A percentile compares a stretch with the other conserved stretches of the same genome.
Evolutionary conservation across 2,329 filamentous ascomycete genomes (phyloP).

Genomic region (Ceratocystis smalleyi): DNA sequence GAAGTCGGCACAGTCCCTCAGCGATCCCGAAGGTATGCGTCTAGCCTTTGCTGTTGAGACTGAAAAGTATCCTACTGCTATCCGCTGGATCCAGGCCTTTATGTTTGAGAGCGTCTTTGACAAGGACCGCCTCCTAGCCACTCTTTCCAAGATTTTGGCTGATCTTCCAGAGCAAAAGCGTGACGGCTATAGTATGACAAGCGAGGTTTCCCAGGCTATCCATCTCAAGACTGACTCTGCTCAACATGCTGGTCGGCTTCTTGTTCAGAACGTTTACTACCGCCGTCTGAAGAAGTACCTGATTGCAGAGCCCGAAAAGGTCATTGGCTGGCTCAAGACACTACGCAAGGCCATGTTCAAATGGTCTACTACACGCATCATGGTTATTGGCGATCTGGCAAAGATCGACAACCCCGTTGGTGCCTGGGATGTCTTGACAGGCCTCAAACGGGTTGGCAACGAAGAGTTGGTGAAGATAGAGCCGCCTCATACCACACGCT

Average conservation of each 20-base stretch:
- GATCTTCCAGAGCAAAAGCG: conserved; percentile 89
- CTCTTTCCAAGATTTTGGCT: conserved; percentile 65
- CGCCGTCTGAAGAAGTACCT: conserved; percentile 72
- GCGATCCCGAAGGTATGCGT: conserved; percentile 66
- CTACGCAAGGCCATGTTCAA: conserved; percentile 63
- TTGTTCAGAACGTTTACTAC: conserved; percentile 78
- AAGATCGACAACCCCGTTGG: conserved; percentile 61
- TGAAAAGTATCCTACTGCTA: conserved; percentile 68
- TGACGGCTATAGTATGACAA: conserved; percentile 54
- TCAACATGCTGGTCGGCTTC: conserved; percentile 58
- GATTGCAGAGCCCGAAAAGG: conserved; percentile 55
- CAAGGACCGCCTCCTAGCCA: conserved; percentile 44
- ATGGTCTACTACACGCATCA: conserved; percentile 69
- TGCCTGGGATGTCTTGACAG: conserved; percentile 49
- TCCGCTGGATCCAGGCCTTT: conserved; percentile 71
- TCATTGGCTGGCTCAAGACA: conserved; percentile 62
- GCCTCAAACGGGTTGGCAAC: conserved; percentile 23
- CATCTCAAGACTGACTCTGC: conserved; percentile 66
- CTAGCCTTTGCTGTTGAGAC: conserved; percentile 76
- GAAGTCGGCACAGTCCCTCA: conserved; percentile 49
- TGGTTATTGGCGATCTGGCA: conserved; percentile 66
- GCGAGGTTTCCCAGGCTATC: conserved; percentile 57
- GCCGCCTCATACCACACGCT: conserved; percentile 56
- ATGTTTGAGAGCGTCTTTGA: conserved; percentile 87
- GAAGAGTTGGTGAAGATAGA: conserved; percentile 41